Conservation (phyloP, 2,329 filamentous ascomycete genomes). For the Diplodia mutila region DNA sequence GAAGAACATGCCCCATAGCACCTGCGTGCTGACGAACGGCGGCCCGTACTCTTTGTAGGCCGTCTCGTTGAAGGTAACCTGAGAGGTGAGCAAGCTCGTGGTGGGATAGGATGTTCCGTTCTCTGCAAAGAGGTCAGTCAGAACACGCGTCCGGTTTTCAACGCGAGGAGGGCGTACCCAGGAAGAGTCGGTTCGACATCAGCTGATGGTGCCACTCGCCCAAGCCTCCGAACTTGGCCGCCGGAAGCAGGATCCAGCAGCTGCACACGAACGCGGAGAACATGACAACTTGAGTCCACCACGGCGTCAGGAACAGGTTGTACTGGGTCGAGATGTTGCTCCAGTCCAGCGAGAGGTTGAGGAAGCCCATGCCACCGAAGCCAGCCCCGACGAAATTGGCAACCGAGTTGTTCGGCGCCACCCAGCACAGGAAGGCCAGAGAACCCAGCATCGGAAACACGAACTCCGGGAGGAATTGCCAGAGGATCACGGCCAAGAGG, state of each 20-base stretch:
- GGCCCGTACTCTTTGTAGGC: constrained; percentile 55
- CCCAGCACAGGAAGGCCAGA: constrained; percentile 66
- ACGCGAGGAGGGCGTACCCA: background rate
- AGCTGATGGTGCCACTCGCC: constrained; percentile 49
- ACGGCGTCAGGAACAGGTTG: constrained; percentile 53
- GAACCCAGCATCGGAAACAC: constrained; percentile 64
- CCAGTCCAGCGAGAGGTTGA: constrained; percentile 65
- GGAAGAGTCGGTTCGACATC: constrained; percentile 56
- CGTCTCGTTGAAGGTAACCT: constrained; percentile 55
- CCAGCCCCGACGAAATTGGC: constrained; percentile 66
- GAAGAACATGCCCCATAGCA: constrained; percentile 63
- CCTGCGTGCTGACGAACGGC: constrained; percentile 62
- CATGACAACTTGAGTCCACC: constrained; percentile 62
- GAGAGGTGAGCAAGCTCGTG: constrained; percentile 46
- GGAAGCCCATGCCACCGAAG: constrained; percentile 64
- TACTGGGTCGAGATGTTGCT: constrained; percentile 57
- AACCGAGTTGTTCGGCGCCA: constrained; percentile 60
- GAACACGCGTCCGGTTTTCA: too few relatives aligned
- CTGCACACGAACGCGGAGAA: constrained; percentile 60
- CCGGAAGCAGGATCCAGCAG: constrained; percentile 62
- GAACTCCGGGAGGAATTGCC: constrained; percentile 67
- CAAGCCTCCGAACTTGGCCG: constrained; percentile 61
- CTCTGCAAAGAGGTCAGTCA: constrained; percentile 49
- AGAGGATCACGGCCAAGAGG: constrained; percentile 58
- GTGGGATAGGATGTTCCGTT: constrained; percentile 55